Percentiles rank a stretch among this genome's conserved stretches.
These are phyloP conservation scores for Clitocybe nebularis DNA, from an alignment of 1,284 basidiomycete species.

Conservation along the genomic window DNA sequence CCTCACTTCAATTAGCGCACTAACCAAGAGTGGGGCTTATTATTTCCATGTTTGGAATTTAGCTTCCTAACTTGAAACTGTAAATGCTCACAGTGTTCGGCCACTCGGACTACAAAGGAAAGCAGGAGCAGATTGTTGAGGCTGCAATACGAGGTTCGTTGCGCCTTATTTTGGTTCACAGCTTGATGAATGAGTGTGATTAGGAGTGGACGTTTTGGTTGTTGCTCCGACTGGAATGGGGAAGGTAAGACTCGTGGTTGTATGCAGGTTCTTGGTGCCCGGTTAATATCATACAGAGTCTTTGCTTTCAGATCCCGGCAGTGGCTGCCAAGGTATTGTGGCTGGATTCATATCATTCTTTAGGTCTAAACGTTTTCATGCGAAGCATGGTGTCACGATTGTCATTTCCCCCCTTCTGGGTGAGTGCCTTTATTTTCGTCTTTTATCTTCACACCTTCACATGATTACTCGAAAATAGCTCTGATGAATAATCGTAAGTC, in stretches of 20 bases:
- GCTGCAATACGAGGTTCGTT: constrained; percentile 56
- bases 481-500: constrained; percentile 79
- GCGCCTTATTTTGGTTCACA: constrained; percentile 7
- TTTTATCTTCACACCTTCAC: not conserved
- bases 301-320: constrained; percentile 88
- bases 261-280: not conserved
- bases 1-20: constrained; percentile 4
- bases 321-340: constrained; percentile 54
- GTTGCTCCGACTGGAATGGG: constrained; percentile 88
- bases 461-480: constrained; percentile 37
- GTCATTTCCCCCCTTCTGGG: constrained; percentile 79
- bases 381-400: constrained; percentile 67
- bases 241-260: constrained; percentile 50
- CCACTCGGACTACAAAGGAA: constrained; percentile 64
- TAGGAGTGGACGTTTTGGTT: constrained; percentile 72
- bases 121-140: constrained; percentile 73
- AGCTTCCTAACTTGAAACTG: not conserved
- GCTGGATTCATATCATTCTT: not conserved
- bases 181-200: not conserved
- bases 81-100: constrained; percentile 76
- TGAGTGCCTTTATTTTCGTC: constrained; percentile 27
- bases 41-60: not conserved
- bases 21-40: constrained; percentile 12
- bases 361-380: not conserved
- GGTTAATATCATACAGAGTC: constrained; percentile 42